Conservation (phyloP, 2,329 filamentous ascomycete species). For the Aspergillus intermedius region DNA sequence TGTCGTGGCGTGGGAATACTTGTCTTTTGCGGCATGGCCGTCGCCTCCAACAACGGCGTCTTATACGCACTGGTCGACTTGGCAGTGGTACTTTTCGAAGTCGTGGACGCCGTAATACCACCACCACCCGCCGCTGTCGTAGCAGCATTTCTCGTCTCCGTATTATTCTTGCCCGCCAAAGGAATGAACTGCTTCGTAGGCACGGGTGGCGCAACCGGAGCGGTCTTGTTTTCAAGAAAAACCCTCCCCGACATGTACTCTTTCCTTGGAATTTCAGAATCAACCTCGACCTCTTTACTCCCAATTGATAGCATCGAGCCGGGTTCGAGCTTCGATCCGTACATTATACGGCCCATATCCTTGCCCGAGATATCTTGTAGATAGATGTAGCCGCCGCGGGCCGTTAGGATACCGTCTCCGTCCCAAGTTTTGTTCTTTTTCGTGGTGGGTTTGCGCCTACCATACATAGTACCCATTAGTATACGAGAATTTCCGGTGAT, state of each 20-base stretch:
- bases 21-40: slow-evolving; percentile 43
- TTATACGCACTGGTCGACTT: slow-evolving; percentile 51
- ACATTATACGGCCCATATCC: slow-evolving; percentile 54
- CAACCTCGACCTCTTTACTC: slow-evolving; percentile 64
- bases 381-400: slow-evolving; percentile 51
- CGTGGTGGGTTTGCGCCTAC: slow-evolving; percentile 59
- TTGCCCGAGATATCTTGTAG: slow-evolving; percentile 59
- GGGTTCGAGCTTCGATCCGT: slow-evolving; percentile 51
- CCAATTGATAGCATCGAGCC: slow-evolving; percentile 57
- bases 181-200: slow-evolving; percentile 16
- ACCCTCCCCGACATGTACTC: slow-evolving; percentile 45
- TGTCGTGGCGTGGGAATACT: slow-evolving; percentile 56
- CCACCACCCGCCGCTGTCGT: slow-evolving; percentile 19
- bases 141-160: slow-evolving; percentile 4
- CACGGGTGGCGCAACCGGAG: slow-evolving; percentile 13
- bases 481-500: slow-evolving; percentile 5
- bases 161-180: slow-evolving; percentile 7
- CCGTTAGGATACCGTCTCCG: slow-evolving; percentile 59
- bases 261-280: slow-evolving; percentile 54
- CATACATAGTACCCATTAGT: background rate
- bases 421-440: slow-evolving; percentile 77
- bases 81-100: slow-evolving; percentile 35
- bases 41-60: slow-evolving; percentile 52
- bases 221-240: slow-evolving; percentile 19
- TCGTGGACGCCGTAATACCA: background rate